Percentiles rank a stretch among this genome's conserved stretches.
Conservation (phyloP, 2,329 filamentous ascomycete species). For the Esteya vermicola region DNA sequence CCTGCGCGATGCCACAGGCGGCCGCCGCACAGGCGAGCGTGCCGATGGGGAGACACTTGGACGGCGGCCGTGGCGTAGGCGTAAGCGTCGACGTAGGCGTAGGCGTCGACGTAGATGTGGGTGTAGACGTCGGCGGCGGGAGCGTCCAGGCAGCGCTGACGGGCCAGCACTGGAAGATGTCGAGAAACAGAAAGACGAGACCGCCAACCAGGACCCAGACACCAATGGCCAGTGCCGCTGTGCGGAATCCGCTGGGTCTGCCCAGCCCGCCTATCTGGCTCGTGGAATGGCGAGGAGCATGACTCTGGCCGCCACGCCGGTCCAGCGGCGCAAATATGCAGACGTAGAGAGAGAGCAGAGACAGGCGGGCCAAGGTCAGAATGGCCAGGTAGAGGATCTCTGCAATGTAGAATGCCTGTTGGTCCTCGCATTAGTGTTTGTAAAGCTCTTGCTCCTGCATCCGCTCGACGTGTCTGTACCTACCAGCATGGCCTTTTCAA, state of each 20-base stretch:
- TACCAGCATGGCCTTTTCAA: slow-evolving; percentile 19
- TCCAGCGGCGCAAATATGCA: slow-evolving; percentile 14
- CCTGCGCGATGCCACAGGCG: slow-evolving; percentile 19
- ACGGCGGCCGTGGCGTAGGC: too few relatives aligned
- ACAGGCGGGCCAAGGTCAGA: slow-evolving; percentile 17
- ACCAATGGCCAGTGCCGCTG: slow-evolving; percentile 13
- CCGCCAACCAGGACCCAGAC: slow-evolving; percentile 14
- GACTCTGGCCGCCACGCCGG: slow-evolving; percentile 10
- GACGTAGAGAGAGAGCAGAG: slow-evolving; percentile 19
- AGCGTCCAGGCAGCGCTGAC: slow-evolving; percentile 18
- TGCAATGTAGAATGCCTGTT: slow-evolving; percentile 19
- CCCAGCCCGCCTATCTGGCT: too few relatives aligned
- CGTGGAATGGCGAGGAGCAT: too few relatives aligned
- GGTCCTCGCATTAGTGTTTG: too few relatives aligned
- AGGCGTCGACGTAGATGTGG: slow-evolving; percentile 3
- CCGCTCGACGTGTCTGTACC: not conserved
- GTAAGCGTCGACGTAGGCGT: too few relatives aligned
- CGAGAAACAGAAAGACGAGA: slow-evolving; percentile 16
- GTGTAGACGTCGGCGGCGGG: not conserved
- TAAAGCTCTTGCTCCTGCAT: not conserved
- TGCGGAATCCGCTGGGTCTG: slow-evolving; percentile 13
- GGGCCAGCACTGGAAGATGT: slow-evolving; percentile 23
- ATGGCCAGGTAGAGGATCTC: slow-evolving; percentile 19
- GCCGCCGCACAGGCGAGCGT: slow-evolving; percentile 17
- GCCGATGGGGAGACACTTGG: slow-evolving; percentile 22